phyloP scores from a whole-genome alignment of 345 rosid genomes.

The Rhodamnia rubescens region DNA sequence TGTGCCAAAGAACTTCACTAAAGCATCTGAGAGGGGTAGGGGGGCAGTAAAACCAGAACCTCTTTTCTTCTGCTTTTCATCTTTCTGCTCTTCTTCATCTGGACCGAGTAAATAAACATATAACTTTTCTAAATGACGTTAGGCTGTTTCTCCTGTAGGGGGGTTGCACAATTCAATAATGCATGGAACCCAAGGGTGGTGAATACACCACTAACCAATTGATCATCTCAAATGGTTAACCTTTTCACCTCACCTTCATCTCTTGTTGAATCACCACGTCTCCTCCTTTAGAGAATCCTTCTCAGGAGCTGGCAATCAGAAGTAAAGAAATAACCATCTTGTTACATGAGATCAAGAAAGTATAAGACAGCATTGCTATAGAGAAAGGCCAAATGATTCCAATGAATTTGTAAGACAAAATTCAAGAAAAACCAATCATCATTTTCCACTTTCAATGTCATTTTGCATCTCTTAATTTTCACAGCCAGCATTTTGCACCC shows the following conservation, averaged over 20 bases:
- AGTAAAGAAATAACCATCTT: not conserved
- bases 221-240: not conserved
- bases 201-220: not conserved
- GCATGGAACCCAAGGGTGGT: not conserved
- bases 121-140: not conserved
- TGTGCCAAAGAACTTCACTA: conserved; percentile 48
- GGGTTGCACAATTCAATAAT: not conserved
- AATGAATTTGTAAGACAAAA: not conserved
- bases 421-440: not conserved
- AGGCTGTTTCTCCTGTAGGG: not conserved
- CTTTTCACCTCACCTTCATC: not conserved
- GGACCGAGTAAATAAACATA: conserved; percentile 15
- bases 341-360: not conserved
- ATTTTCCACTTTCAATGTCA: not conserved
- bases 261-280: not conserved
- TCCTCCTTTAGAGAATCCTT: not conserved
- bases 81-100: conserved; percentile 31
- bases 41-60: conserved; percentile 41
- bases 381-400: not conserved
- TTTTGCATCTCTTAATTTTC: not conserved
- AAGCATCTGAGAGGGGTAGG: conserved; percentile 47
- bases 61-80: conserved; percentile 43
- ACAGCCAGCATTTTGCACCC: not conserved
- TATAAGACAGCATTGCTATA: not conserved
- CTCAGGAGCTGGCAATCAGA: not conserved